A percentile compares a stretch with the other conserved stretches of the same genome.
Conservation (phyloP, 306 rosid genomes). For the Fragaria nilgerrensis region DNA sequence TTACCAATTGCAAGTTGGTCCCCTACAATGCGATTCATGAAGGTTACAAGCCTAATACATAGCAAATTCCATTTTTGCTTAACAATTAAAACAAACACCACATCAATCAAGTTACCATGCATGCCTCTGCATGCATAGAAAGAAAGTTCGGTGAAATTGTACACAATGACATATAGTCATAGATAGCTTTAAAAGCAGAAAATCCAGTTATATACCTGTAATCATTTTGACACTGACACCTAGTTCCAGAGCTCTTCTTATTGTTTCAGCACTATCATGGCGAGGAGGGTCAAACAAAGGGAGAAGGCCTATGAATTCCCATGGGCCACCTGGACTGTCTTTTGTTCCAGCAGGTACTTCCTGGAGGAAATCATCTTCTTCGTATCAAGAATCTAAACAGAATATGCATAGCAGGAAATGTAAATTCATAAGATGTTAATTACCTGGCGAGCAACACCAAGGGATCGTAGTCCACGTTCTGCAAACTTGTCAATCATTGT, state of each 20-base stretch:
- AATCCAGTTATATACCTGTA: constrained; percentile 42
- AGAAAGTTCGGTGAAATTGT: neutral
- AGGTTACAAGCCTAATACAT: neutral
- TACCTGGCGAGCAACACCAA: constrained; percentile 63
- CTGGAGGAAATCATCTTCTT: constrained; percentile 21
- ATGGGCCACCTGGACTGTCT: constrained; percentile 68
- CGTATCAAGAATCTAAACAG: constrained; percentile 7
- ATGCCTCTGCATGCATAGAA: neutral
- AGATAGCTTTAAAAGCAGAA: neutral
- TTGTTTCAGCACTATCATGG: constrained; percentile 79
- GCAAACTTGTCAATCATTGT: constrained; percentile 62
- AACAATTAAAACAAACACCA: neutral
- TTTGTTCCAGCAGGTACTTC: constrained; percentile 66
- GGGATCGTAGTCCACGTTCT: constrained; percentile 75
- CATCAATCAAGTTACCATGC: neutral
- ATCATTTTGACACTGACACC: constrained; percentile 80
- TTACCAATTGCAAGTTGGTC: constrained; percentile 77
- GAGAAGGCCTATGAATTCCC: constrained; percentile 79
- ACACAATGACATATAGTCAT: neutral
- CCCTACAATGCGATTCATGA: constrained; percentile 34
- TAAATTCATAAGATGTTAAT: neutral
- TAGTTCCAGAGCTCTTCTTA: constrained; percentile 73
- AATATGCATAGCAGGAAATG: neutral
- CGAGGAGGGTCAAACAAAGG: constrained; percentile 82
- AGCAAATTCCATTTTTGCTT: neutral